A percentile compares a stretch with the other conserved stretches of the same genome.
These are phyloP conservation scores for Sugiyamaella valdiviana DNA, from an alignment of 805 yeast species.

Conservation along the genomic window DNA sequence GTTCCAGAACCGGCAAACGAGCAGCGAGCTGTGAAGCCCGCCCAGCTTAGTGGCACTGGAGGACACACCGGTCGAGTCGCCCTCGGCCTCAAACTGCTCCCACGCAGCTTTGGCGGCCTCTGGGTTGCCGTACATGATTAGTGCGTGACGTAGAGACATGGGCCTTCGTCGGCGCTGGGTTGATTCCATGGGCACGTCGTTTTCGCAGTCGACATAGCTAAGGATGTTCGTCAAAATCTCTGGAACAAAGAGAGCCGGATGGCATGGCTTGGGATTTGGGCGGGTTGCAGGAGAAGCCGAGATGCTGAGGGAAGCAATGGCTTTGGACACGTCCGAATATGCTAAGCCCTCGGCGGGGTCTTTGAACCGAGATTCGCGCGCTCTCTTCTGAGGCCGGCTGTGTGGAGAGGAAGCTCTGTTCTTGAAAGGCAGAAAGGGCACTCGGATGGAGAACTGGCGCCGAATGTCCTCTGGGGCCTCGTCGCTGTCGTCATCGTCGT, in stretches of 20 bases:
- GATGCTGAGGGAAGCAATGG: background rate
- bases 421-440: background rate
- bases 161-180: slow-evolving; percentile 63
- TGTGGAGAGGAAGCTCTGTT: background rate
- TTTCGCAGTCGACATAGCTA: slow-evolving; percentile 51
- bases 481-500: background rate
- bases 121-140: slow-evolving; percentile 54
- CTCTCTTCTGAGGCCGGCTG: background rate
- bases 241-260: slow-evolving; percentile 61
- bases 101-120: slow-evolving; percentile 42
- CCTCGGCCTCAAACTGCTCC: slow-evolving; percentile 29
- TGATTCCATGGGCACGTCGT: slow-evolving; percentile 54
- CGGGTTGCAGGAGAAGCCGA: background rate
- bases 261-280: slow-evolving; percentile 5
- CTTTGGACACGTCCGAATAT: background rate
- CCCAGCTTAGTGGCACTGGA: slow-evolving; percentile 12
- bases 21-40: slow-evolving; percentile 50
- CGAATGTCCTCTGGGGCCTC: background rate
- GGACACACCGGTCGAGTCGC: slow-evolving; percentile 9
- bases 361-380: background rate
- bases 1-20: slow-evolving; percentile 66
- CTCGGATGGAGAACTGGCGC: background rate
- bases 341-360: background rate
- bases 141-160: slow-evolving; percentile 59
- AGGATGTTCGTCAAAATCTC: slow-evolving; percentile 64